Conservation (phyloP, 208 protist species). For the Leishmania guyanensis region DNA sequence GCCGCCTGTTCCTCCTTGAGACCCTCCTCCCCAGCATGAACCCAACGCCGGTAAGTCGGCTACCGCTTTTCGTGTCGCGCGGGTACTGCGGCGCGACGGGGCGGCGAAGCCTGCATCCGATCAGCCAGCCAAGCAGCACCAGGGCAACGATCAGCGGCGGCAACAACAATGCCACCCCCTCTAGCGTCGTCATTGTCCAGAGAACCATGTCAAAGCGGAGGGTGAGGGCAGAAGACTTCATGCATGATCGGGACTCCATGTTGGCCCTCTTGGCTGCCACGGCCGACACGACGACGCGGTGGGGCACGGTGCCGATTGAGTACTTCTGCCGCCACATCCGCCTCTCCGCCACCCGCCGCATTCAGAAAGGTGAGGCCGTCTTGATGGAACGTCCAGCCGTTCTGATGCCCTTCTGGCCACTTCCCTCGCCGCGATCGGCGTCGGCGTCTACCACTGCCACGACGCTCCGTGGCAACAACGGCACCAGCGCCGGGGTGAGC, state of each 20-base stretch:
- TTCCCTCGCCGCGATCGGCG: slow-evolving; percentile 1
- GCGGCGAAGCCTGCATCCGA: not conserved
- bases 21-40: slow-evolving; percentile 32
- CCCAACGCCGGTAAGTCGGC: slow-evolving; percentile 15
- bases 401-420: slow-evolving; percentile 26
- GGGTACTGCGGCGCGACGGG: not conserved
- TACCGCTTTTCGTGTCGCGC: slow-evolving; percentile 8
- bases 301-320: slow-evolving; percentile 24
- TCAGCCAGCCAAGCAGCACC: not conserved
- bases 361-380: slow-evolving; percentile 18
- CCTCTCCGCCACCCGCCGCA: slow-evolving; percentile 33
- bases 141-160: not conserved
- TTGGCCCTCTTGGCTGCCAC: slow-evolving; percentile 20
- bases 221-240: slow-evolving; percentile 27
- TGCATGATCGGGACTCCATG: slow-evolving; percentile 36
- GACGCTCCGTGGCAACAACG: not conserved
- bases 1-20: slow-evolving; percentile 33
- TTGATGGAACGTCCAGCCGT: slow-evolving; percentile 29
- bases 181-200: not conserved
- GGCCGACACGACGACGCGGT: slow-evolving; percentile 23
- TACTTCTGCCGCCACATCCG: slow-evolving; percentile 40
- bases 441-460: not conserved
- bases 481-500: not conserved
- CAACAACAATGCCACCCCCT: not conserved
- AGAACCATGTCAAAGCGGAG: not conserved